Conservation (phyloP, 495 filamentous ascomycete species). For the Clavariopsis aquatica region DNA sequence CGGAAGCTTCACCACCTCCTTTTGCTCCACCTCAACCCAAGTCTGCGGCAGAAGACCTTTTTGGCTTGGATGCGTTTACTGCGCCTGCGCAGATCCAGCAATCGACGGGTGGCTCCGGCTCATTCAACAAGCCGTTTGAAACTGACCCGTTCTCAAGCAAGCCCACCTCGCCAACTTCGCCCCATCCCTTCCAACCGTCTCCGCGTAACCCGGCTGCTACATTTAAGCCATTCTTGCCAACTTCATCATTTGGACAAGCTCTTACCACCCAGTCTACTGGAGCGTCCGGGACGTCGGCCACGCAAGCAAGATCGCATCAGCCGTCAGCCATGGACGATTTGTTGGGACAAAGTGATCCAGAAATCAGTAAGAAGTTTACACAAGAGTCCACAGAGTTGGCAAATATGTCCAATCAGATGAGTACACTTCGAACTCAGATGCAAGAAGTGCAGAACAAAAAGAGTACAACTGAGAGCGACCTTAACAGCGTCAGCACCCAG, state of each 20-base stretch:
- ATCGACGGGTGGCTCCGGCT: constrained; percentile 68
- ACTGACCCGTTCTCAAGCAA: constrained; percentile 61
- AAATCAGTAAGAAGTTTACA: constrained; percentile 81
- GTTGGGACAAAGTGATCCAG: constrained; percentile 90
- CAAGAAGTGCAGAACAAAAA: constrained; percentile 84
- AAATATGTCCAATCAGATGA: constrained; percentile 93
- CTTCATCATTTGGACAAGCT: constrained; percentile 84
- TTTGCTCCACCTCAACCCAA: constrained; percentile 56
- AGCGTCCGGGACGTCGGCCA: constrained; percentile 56
- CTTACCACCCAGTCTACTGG: constrained; percentile 79
- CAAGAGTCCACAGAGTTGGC: constrained; percentile 91
- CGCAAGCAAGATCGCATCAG: constrained; percentile 43
- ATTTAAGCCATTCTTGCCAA: constrained; percentile 89
- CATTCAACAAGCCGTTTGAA: constrained; percentile 49
- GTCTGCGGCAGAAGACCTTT: constrained; percentile 86
- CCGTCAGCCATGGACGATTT: constrained; percentile 76
- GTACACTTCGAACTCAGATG: constrained; percentile 87
- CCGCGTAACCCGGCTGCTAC: constrained; percentile 52
- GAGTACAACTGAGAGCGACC: constrained; percentile 70
- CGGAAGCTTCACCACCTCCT: constrained; percentile 47
- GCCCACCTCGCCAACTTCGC: constrained; percentile 54
- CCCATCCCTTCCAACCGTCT: constrained; percentile 44
- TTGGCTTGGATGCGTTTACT: constrained; percentile 75
- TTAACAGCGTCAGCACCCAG: constrained; percentile 75
- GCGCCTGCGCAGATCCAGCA: constrained; percentile 61